Conservation (phyloP, 495 filamentous ascomycete genomes). For the Penicillium cosmopolitanum region DNA sequence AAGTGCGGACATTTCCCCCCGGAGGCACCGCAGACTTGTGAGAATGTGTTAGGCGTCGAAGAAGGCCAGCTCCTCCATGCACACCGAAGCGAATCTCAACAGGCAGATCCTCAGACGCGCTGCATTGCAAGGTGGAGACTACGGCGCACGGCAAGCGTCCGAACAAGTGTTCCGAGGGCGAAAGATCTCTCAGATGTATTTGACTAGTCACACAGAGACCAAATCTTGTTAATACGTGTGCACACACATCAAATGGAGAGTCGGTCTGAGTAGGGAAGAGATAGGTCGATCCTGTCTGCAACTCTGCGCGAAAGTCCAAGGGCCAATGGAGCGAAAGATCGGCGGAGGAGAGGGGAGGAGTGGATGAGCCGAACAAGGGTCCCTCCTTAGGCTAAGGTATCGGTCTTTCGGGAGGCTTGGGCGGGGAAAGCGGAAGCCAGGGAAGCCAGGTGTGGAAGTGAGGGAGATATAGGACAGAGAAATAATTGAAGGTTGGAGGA, state of each 20-base stretch:
- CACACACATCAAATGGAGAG: slow-evolving; percentile 10
- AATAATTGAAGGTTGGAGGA: slow-evolving; percentile 1
- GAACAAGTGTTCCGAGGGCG: not conserved
- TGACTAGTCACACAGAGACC: slow-evolving; percentile 15
- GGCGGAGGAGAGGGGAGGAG: slow-evolving; percentile 13
- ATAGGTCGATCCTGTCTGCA: slow-evolving; percentile 30
- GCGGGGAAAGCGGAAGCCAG: slow-evolving; percentile 1
- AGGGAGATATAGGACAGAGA: not conserved
- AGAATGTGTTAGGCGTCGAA: slow-evolving; percentile 28
- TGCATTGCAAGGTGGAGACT: slow-evolving; percentile 24
- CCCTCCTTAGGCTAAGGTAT: slow-evolving; percentile 1
- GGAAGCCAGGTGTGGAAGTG: slow-evolving; percentile 1
- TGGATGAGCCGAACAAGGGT: slow-evolving; percentile 20
- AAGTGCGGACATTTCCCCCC: slow-evolving; percentile 36
- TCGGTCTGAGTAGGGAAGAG: slow-evolving; percentile 17
- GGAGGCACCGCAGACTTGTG: slow-evolving; percentile 27
- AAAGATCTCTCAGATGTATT: not conserved
- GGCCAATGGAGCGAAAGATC: slow-evolving; percentile 29
- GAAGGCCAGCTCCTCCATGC: slow-evolving; percentile 50
- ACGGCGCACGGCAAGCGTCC: slow-evolving; percentile 8
- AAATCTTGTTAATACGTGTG: not conserved
- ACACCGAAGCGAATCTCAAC: slow-evolving; percentile 24
- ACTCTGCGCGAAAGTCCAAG: slow-evolving; percentile 15
- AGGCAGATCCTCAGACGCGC: slow-evolving; percentile 28
- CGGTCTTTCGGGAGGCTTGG: not conserved